Evolutionary conservation across 441 rosid genomes (phyloP).

Genomic region (Isatis lusitanica): DNA sequence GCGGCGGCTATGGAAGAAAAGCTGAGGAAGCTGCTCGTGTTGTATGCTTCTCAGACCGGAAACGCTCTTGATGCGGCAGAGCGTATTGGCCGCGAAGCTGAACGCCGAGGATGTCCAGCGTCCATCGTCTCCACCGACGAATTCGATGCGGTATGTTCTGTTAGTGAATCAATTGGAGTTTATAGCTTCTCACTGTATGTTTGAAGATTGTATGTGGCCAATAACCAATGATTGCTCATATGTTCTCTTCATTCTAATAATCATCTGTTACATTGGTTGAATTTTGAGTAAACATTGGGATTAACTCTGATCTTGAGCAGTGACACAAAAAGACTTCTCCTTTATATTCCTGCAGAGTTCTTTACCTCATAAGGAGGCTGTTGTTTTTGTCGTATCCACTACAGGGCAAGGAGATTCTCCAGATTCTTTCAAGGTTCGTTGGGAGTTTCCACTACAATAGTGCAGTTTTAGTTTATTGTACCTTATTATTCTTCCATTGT

Average conservation of each 20-base stretch:
- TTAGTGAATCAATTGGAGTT: neutral
- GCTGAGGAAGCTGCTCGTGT: constrained; percentile 45
- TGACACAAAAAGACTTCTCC: neutral
- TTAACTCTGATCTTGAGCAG: neutral
- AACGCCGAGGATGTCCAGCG: constrained; percentile 63
- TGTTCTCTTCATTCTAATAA: neutral
- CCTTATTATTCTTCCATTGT: constrained; percentile 14
- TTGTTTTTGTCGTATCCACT: constrained; percentile 86
- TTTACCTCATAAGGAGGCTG: constrained; percentile 55
- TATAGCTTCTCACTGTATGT: neutral
- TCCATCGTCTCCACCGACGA: constrained; percentile 56
- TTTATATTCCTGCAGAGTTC: constrained; percentile 48
- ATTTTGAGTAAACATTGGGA: neutral
- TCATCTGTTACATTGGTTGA: neutral
- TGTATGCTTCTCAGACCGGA: constrained; percentile 85
- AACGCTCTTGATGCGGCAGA: constrained; percentile 87
- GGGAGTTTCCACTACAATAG: neutral
- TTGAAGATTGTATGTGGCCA: neutral
- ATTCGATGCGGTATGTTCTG: constrained; percentile 51
- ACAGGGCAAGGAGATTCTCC: constrained; percentile 96
- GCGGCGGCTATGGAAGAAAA: constrained; percentile 39
- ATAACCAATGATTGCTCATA: neutral
- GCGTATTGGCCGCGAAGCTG: constrained; percentile 75
- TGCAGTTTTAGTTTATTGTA: neutral
- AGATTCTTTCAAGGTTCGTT: constrained; percentile 73